Evolutionary conservation across 768 basidiomycete species (phyloP).

Genomic region (Agrocybe chaxingu): DNA sequence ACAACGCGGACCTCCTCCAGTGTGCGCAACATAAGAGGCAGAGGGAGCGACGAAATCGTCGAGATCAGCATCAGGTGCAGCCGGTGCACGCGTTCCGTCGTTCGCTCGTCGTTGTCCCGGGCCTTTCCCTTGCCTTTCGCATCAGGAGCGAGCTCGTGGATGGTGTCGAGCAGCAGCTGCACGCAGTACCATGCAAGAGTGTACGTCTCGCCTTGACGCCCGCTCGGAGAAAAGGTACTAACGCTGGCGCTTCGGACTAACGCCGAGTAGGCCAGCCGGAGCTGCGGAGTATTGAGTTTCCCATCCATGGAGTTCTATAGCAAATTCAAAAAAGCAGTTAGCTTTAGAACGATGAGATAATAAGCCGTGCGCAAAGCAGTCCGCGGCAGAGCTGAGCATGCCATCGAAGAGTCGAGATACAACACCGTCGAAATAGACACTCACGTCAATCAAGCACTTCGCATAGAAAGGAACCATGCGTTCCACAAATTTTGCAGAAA

Average conservation of each 20-base stretch:
- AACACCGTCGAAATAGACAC: constrained; percentile 9
- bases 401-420: not conserved
- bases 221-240: constrained; percentile 21
- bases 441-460: constrained; percentile 66
- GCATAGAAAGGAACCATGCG: constrained; percentile 75
- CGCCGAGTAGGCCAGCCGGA: constrained; percentile 72
- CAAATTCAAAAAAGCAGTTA: constrained; percentile 2
- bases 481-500: constrained; percentile 40
- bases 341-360: constrained; percentile 3
- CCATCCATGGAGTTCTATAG: constrained; percentile 62
- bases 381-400: not conserved
- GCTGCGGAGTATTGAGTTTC: constrained; percentile 58
- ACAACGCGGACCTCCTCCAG: constrained; percentile 46
- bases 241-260: constrained; percentile 61
- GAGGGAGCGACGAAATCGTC: constrained; percentile 59
- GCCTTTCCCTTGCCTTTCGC: constrained; percentile 16
- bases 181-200: constrained; percentile 72
- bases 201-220: constrained; percentile 24
- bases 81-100: constrained; percentile 41
- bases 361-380: not conserved
- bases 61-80: constrained; percentile 67
- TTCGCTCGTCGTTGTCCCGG: constrained; percentile 9
- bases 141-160: constrained; percentile 28
- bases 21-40: constrained; percentile 49
- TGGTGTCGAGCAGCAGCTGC: constrained; percentile 47